phyloP scores from a whole-genome alignment of 2,329 filamentous ascomycete species.

The Amauroascus niger region DNA sequence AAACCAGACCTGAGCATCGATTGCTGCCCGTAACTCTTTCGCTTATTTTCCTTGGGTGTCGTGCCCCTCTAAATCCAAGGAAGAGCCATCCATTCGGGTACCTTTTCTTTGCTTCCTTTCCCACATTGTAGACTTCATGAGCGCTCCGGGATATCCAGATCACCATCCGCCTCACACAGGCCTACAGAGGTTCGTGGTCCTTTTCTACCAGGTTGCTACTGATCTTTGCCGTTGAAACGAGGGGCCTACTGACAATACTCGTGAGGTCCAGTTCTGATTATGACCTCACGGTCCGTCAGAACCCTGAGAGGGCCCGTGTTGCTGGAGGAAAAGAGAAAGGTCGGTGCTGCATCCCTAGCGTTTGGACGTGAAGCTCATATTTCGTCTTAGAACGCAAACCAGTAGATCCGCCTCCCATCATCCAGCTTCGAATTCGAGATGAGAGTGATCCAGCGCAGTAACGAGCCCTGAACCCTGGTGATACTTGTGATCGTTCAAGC shows the following conservation, averaged over 20 bases:
- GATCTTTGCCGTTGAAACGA: neutral
- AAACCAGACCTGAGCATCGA: neutral
- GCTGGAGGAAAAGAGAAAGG: conserved; percentile 67
- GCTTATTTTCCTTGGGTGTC: conserved; percentile 15
- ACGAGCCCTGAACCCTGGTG: conserved; percentile 21
- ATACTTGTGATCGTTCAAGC: neutral
- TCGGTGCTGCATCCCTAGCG: conserved; percentile 25
- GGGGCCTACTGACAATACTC: conserved; percentile 29
- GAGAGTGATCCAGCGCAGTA: conserved; percentile 50
- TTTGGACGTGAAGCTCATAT: conserved; percentile 12
- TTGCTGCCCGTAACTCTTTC: conserved; percentile 11
- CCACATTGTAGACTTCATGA: conserved; percentile 32
- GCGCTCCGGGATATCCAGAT: conserved; percentile 34
- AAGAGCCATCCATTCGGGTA: conserved; percentile 16
- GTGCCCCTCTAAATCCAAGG: conserved; percentile 11
- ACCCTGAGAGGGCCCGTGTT: conserved; percentile 58
- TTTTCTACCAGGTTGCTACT: conserved; percentile 10
- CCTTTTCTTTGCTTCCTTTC: conserved; percentile 19
- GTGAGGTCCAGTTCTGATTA: conserved; percentile 44
- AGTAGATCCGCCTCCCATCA: conserved; percentile 72
- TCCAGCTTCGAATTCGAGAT: conserved; percentile 55
- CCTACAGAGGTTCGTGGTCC: conserved; percentile 31
- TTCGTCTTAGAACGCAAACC: conserved; percentile 62
- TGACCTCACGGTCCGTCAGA: conserved; percentile 53
- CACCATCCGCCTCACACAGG: conserved; percentile 33